Conservation (phyloP, 1,284 basidiomycete genomes). For the Sutorius eximius region DNA sequence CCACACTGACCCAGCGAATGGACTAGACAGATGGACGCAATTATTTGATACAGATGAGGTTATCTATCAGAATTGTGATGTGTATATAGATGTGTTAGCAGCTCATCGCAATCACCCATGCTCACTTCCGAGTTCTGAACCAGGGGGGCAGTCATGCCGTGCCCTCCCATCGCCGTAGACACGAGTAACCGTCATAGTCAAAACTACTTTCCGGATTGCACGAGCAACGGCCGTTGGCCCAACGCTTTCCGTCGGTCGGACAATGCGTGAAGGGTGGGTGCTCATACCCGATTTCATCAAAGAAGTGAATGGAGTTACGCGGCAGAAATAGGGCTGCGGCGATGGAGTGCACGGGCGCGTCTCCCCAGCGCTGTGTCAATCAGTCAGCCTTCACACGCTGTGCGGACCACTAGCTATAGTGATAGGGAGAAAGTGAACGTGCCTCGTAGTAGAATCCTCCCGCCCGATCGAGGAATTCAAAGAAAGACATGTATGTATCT, state of each 20-base stretch:
- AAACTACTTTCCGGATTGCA: constrained; percentile 49
- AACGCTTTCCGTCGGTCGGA: constrained; percentile 46
- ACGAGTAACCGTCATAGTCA: constrained; percentile 40
- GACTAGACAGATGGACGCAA: not conserved
- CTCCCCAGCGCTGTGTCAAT: constrained; percentile 69
- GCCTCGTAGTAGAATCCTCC: constrained; percentile 89
- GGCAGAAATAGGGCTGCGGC: constrained; percentile 72
- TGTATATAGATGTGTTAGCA: not conserved
- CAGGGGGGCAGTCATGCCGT: not conserved
- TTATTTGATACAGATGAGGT: constrained; percentile 4
- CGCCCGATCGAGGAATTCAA: constrained; percentile 70
- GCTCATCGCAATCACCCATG: not conserved
- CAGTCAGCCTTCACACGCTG: constrained; percentile 2
- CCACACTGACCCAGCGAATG: not conserved
- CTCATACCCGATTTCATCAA: constrained; percentile 55
- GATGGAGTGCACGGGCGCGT: constrained; percentile 86
- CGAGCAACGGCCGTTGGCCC: constrained; percentile 43
- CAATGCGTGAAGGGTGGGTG: constrained; percentile 65
- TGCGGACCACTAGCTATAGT: not conserved
- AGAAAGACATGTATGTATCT: constrained; percentile 77
- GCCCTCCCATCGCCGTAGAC: constrained; percentile 25
- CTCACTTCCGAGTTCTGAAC: not conserved
- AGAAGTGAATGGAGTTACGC: constrained; percentile 75
- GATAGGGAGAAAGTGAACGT: constrained; percentile 14
- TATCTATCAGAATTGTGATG: not conserved